phyloP scores from a whole-genome alignment of 2,329 filamentous ascomycete species.

The Scedosporium apiospermum region DNA sequence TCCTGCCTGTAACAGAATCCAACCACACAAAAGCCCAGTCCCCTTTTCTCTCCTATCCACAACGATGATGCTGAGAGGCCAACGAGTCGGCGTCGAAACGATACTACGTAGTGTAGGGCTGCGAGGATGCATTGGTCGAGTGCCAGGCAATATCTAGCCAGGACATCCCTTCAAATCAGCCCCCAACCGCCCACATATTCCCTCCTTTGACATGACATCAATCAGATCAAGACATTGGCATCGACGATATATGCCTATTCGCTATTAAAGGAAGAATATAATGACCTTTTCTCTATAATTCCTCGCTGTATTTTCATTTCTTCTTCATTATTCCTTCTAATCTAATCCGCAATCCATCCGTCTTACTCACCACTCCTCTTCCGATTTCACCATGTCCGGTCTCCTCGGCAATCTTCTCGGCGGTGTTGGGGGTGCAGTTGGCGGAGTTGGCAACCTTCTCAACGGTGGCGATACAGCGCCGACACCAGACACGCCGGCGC shows the following conservation, averaged over 20 bases:
- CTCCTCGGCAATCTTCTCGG: background rate
- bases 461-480: background rate
- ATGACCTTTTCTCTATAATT: background rate
- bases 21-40: background rate
- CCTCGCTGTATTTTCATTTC: background rate
- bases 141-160: background rate
- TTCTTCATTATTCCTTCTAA: background rate
- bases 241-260: too few species aligned
- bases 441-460: background rate
- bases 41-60: background rate
- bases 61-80: background rate
- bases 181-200: background rate
- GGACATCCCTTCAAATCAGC: background rate
- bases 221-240: too few species aligned
- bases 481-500: background rate
- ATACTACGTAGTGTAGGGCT: background rate
- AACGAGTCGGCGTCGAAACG: background rate
- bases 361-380: background rate
- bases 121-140: background rate
- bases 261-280: background rate
- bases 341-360: background rate
- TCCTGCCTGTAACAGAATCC: slow-evolving; percentile 1
- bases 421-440: background rate
- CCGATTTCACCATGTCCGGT: background rate
- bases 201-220: too few species aligned